Base-by-base conservation (phyloP, 192 early-diverging fungal species). In the Coemansia interrupta region DNA sequence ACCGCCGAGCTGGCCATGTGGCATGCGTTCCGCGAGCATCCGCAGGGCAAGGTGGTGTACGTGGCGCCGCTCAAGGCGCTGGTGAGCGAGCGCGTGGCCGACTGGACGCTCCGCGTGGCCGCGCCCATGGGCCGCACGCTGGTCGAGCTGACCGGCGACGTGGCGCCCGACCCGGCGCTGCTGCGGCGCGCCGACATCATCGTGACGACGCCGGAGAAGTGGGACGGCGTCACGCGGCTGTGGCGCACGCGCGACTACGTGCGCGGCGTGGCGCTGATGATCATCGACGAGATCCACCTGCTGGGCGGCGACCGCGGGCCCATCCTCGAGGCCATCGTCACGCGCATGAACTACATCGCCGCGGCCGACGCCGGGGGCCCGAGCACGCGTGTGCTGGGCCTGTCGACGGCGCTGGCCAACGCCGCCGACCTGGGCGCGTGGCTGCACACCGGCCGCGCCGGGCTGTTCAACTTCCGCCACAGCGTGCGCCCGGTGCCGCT, bases 241-340 rank as follows among this genome's bases (percentile, higher is more conserved):
- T 97, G 94, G 88, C 85, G 94, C 54, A 87, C 83, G n/a, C 84
- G 95, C 43, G 85, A 81, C 11, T 98, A 96, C 80, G 94, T 97
- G 17, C 86, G 83, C 39, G 70, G 82, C 39, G 92, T 99, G 20
- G 89, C 92, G 10, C 73, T 90, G 42, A 89, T 99, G 13, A 94
- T 99, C 44, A 95, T 98, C 68, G 97, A 97, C 79, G 97, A 98
- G 82, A 98, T 99, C 47, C 95, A 99, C 70, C 78, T 97, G 54
- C 84, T 99, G 13, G 95, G 95, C 20, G 92, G 92, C 17, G 97
- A 98, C 66, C 89, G 94, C 60, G 97, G 97, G 0, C 94, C 97
- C 20, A 95, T 94, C 73, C 72, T 98, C 48, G 97, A 99, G 64
- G 92, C 96, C 12, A 97, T 99, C 74, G 94, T 99, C 7, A 94